Percentiles rank a stretch among this genome's conserved stretches.
phyloP scores from a whole-genome alignment of 768 basidiomycete species.

The Rhodosporidiobolus odoratus region DNA sequence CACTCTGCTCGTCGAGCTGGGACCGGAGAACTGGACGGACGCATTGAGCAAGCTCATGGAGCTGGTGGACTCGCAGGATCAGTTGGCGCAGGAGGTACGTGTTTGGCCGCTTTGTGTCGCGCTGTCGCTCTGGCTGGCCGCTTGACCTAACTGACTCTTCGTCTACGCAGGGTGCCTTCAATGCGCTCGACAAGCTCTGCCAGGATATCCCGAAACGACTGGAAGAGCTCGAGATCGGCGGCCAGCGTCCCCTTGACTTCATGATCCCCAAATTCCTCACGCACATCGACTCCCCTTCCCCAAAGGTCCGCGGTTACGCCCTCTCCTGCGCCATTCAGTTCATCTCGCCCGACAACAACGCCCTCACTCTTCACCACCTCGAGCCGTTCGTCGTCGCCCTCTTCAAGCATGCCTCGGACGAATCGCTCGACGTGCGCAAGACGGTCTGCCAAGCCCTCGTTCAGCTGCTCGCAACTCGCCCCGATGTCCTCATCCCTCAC shows the following conservation, averaged over 20 bases:
- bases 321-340: slow-evolving; percentile 93
- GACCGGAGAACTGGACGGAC: slow-evolving; percentile 91
- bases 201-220: slow-evolving; percentile 89
- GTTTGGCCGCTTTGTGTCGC: background rate
- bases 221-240: slow-evolving; percentile 86
- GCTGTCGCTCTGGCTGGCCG: background rate
- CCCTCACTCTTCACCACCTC: slow-evolving; percentile 82
- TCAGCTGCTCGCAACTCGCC: slow-evolving; percentile 80
- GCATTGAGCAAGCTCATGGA: slow-evolving; percentile 78
- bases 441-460: slow-evolving; percentile 95
- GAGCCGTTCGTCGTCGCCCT: slow-evolving; percentile 87
- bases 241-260: slow-evolving; percentile 85
- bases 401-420: slow-evolving; percentile 91
- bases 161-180: slow-evolving; percentile 74
- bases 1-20: slow-evolving; percentile 75
- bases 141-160: background rate
- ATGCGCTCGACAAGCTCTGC: slow-evolving; percentile 88
- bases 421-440: slow-evolving; percentile 84
- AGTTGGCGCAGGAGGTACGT: slow-evolving; percentile 77
- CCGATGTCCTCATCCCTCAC: slow-evolving; percentile 94
- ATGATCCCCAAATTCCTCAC: slow-evolving; percentile 93
- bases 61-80: slow-evolving; percentile 68
- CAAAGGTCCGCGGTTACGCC: slow-evolving; percentile 88
- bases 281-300: slow-evolving; percentile 73
- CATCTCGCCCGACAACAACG: slow-evolving; percentile 61